Evolutionary conservation across 2,329 filamentous ascomycete genomes (phyloP).

Genomic region (Colletotrichum orbiculare): DNA sequence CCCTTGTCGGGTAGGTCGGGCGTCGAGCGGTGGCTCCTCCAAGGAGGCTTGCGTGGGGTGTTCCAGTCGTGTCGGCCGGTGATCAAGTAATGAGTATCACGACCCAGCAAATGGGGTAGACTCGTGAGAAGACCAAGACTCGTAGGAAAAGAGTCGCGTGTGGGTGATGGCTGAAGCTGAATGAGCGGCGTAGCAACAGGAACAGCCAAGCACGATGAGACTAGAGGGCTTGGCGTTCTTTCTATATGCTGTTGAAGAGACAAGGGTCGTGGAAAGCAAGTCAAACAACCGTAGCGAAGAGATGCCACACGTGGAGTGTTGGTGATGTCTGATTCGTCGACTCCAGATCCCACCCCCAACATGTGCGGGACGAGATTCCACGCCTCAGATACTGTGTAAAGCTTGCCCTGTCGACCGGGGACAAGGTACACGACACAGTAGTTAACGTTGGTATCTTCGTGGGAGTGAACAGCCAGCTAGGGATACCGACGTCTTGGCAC

Average conservation of each 20-base stretch:
- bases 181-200: neutral
- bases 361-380: slow-evolving; percentile 25
- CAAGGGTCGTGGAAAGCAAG: slow-evolving; percentile 21
- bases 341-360: slow-evolving; percentile 19
- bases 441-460: no score
- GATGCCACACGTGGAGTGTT: slow-evolving; percentile 32
- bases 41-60: slow-evolving; percentile 16
- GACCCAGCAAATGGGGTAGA: no score
- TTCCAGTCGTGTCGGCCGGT: neutral
- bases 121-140: no score
- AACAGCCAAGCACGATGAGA: slow-evolving; percentile 14
- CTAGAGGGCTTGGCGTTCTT: slow-evolving; percentile 30
- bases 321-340: slow-evolving; percentile 21
- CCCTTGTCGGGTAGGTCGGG: slow-evolving; percentile 22
- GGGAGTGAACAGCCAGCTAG: slow-evolving; percentile 12
- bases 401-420: slow-evolving; percentile 20
- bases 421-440: no score
- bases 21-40: neutral
- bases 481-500: slow-evolving; percentile 37
- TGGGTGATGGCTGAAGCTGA: no score
- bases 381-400: slow-evolving; percentile 28
- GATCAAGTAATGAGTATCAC: no score
- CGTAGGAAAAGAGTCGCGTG: slow-evolving; percentile 1
- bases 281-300: slow-evolving; percentile 21
- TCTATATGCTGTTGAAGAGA: slow-evolving; percentile 18